Percentiles rank a stretch among this genome's conserved stretches.
Evolutionary conservation across 2,329 filamentous ascomycete genomes (phyloP).

Genomic region (Hymenoscyphus albidus): DNA sequence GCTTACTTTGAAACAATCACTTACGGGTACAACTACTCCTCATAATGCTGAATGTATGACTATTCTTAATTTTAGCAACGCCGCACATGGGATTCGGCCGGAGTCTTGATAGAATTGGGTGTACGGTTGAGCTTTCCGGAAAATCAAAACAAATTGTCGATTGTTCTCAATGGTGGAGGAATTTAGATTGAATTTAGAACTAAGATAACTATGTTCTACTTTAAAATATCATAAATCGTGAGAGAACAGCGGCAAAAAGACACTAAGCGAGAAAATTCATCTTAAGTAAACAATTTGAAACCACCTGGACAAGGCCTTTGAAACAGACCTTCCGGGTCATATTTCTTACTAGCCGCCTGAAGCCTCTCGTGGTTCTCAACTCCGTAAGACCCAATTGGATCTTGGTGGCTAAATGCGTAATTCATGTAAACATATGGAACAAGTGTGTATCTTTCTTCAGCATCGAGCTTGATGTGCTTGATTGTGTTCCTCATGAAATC

Average conservation of each 20-base stretch:
- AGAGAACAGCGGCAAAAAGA: background rate
- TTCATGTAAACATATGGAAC: slow-evolving; percentile 39
- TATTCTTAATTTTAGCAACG: too few species aligned
- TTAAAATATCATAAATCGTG: background rate
- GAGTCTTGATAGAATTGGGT: too few species aligned
- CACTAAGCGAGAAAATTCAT: background rate
- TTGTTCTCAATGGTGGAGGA: background rate
- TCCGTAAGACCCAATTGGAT: slow-evolving; percentile 43
- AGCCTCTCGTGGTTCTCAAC: slow-evolving; percentile 37
- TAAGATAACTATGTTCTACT: background rate
- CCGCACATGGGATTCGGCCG: too few species aligned
- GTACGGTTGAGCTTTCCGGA: background rate
- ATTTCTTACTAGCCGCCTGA: slow-evolving; percentile 19
- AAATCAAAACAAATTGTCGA: background rate
- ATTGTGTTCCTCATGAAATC: background rate
- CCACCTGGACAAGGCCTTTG: slow-evolving; percentile 25
- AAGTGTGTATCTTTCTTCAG: background rate
- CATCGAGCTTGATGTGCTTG: background rate
- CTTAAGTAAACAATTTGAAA: slow-evolving; percentile 14
- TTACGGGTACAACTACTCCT: too few species aligned
- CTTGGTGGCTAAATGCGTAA: slow-evolving; percentile 42
- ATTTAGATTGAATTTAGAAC: background rate
- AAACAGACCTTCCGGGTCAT: slow-evolving; percentile 35
- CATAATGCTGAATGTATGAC: too few species aligned
- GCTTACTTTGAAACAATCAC: too few species aligned